phyloP scores from a whole-genome alignment of 176 grass and related monocot genomes.

The Pontederia paniculata region DNA sequence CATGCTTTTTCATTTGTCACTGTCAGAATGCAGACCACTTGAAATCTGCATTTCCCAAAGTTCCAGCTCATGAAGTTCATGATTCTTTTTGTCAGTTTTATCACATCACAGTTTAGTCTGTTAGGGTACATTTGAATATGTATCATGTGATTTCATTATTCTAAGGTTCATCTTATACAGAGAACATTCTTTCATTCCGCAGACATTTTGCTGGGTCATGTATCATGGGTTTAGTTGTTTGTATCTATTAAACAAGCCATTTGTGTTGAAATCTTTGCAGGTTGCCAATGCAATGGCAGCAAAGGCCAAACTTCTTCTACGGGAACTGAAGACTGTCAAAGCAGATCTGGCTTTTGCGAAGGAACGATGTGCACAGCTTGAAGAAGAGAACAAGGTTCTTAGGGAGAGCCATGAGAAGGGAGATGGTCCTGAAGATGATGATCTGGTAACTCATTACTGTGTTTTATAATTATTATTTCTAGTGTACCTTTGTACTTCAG shows the following conservation, averaged over 20 bases:
- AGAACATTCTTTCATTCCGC: no score
- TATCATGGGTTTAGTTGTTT: not conserved
- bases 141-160: no score
- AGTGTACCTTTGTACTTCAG: not conserved
- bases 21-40: no score
- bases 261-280: slow-evolving; percentile 26
- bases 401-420: slow-evolving; percentile 76
- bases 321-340: slow-evolving; percentile 94
- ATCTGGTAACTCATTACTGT: slow-evolving; percentile 46
- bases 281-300: slow-evolving; percentile 99
- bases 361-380: slow-evolving; percentile 89
- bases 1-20: no score
- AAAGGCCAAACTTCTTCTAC: slow-evolving; percentile 86
- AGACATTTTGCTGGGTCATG: not conserved
- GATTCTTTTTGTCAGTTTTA: no score
- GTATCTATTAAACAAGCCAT: not conserved
- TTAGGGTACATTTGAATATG: no score
- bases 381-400: slow-evolving; percentile 85
- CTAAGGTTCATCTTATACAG: no score
- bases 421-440: slow-evolving; percentile 79
- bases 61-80: no score
- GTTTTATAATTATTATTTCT: not conserved
- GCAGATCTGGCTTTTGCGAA: slow-evolving; percentile 90
- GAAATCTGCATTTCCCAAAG: no score
- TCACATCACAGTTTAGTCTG: no score